These are phyloP conservation scores for Eucalyptus brandiana DNA, from an alignment of 345 rosid genomes.

Conservation along the genomic window DNA sequence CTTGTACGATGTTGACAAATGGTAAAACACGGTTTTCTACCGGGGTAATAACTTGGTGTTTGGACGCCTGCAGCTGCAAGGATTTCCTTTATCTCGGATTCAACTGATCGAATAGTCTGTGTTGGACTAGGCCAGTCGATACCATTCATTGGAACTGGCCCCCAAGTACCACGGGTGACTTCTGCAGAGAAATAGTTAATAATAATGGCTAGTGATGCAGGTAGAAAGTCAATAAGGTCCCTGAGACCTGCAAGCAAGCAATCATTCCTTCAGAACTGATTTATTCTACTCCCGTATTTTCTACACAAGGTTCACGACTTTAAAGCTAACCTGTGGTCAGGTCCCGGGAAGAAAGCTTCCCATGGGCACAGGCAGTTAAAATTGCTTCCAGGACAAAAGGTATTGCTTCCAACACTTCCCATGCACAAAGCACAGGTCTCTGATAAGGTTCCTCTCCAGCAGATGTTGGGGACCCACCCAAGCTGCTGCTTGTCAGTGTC, in stretches of 20 bases:
- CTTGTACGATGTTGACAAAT: not conserved
- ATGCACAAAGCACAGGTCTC: conserved; percentile 49
- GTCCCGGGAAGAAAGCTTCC: conserved; percentile 53
- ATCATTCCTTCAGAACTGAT: not conserved
- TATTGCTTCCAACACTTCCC: conserved; percentile 61
- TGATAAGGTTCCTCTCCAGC: conserved; percentile 29
- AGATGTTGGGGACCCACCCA: conserved; percentile 19
- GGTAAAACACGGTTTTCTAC: conserved; percentile 5
- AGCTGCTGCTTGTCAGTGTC: conserved; percentile 11
- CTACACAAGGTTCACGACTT: not conserved
- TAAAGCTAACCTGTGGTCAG: conserved; percentile 34
- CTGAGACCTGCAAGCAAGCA: conserved; percentile 29
- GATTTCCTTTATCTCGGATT: conserved; percentile 42
- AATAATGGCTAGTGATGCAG: conserved; percentile 46
- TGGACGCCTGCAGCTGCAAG: conserved; percentile 43
- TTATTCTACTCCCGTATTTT: not conserved
- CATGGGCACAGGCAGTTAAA: conserved; percentile 66
- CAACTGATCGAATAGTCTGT: conserved; percentile 22
- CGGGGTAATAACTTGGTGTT: conserved; percentile 19
- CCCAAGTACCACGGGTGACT: conserved; percentile 53
- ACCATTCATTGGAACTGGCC: conserved; percentile 64
- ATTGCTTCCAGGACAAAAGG: conserved; percentile 57
- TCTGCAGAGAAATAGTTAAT: conserved; percentile 57
- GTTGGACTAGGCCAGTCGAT: conserved; percentile 74
- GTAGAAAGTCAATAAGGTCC: conserved; percentile 55